These are phyloP conservation scores for Teratosphaeria epicoccoides DNA, from an alignment of 2,329 filamentous ascomycete species.

Conservation along the genomic window DNA sequence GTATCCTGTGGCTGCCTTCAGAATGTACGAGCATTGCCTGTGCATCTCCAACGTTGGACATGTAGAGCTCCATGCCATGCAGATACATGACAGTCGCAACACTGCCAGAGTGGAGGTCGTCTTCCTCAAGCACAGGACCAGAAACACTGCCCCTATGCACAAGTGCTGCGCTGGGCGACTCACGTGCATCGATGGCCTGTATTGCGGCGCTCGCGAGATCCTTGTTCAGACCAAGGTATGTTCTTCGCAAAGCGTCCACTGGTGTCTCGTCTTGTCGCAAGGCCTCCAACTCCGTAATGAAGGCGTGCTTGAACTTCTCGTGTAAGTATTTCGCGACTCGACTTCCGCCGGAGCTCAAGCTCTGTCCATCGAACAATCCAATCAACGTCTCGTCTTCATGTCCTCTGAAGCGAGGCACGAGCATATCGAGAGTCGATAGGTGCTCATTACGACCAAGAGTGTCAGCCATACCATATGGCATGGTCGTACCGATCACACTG, in stretches of 20 bases:
- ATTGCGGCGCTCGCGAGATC: slow-evolving; percentile 79
- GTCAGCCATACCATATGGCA: slow-evolving; percentile 96
- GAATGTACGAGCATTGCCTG: slow-evolving; percentile 92
- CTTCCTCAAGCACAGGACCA: slow-evolving; percentile 69
- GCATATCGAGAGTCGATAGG: slow-evolving; percentile 87
- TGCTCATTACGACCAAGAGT: slow-evolving; percentile 88
- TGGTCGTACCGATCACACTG: slow-evolving; percentile 68
- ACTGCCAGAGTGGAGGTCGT: slow-evolving; percentile 81
- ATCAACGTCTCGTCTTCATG: slow-evolving; percentile 82
- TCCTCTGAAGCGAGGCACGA: slow-evolving; percentile 83
- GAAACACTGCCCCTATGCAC: slow-evolving; percentile 61
- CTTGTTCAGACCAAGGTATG: slow-evolving; percentile 86
- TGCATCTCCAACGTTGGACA: slow-evolving; percentile 90
- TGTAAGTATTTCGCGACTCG: slow-evolving; percentile 95
- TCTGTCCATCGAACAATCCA: slow-evolving; percentile 92
- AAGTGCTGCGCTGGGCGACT: slow-evolving; percentile 36
- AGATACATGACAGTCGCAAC: slow-evolving; percentile 89
- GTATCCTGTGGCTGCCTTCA: slow-evolving; percentile 68
- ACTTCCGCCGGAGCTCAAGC: slow-evolving; percentile 78
- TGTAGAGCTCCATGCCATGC: slow-evolving; percentile 78
- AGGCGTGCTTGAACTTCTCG: slow-evolving; percentile 83
- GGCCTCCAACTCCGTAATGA: slow-evolving; percentile 68
- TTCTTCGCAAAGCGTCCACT: slow-evolving; percentile 69
- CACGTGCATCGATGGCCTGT: slow-evolving; percentile 66
- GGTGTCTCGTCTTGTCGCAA: slow-evolving; percentile 61